phyloP scores from a whole-genome alignment of 2,329 filamentous ascomycete species.

The Xylariaceae sp. region DNA sequence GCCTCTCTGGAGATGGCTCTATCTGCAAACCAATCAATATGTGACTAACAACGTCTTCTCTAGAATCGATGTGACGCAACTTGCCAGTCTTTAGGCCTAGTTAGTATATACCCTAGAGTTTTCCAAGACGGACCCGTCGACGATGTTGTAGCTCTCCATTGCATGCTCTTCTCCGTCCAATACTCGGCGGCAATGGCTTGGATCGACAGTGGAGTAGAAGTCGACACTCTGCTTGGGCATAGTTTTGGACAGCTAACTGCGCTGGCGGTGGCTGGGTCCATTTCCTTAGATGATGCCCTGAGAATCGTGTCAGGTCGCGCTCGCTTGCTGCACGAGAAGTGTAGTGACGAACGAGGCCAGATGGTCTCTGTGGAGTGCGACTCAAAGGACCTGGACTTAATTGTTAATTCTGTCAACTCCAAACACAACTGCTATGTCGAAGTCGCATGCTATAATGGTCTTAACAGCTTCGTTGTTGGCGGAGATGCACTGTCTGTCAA shows the following conservation, averaged over 20 bases:
- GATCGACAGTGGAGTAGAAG: slow-evolving; percentile 41
- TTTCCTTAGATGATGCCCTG: slow-evolving; percentile 42
- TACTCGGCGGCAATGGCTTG: slow-evolving; percentile 45
- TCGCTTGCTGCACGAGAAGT: slow-evolving; percentile 38
- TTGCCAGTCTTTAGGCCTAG: slow-evolving; percentile 35
- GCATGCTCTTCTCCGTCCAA: slow-evolving; percentile 45
- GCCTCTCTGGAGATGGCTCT: too few relatives aligned
- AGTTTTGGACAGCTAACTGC: slow-evolving; percentile 49
- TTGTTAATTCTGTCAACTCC: slow-evolving; percentile 4
- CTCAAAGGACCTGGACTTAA: background rate
- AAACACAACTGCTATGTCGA: slow-evolving; percentile 20
- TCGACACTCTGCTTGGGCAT: slow-evolving; percentile 45
- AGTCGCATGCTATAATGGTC: slow-evolving; percentile 35
- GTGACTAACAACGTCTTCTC: too few relatives aligned
- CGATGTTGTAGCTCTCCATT: slow-evolving; percentile 44
- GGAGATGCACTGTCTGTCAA: slow-evolving; percentile 20
- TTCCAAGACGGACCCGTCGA: slow-evolving; percentile 34
- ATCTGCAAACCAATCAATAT: too few relatives aligned
- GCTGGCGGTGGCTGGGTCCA: slow-evolving; percentile 41
- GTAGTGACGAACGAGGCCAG: slow-evolving; percentile 15
- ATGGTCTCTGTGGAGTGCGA: slow-evolving; percentile 10
- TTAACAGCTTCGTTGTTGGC: slow-evolving; percentile 29
- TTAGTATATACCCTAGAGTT: slow-evolving; percentile 41
- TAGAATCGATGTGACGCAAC: slow-evolving; percentile 42
- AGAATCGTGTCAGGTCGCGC: slow-evolving; percentile 42